Percentiles rank a stretch among this genome's conserved stretches.
phyloP scores from a whole-genome alignment of 2,329 filamentous ascomycete genomes.

The Curvularia verruculosa region DNA sequence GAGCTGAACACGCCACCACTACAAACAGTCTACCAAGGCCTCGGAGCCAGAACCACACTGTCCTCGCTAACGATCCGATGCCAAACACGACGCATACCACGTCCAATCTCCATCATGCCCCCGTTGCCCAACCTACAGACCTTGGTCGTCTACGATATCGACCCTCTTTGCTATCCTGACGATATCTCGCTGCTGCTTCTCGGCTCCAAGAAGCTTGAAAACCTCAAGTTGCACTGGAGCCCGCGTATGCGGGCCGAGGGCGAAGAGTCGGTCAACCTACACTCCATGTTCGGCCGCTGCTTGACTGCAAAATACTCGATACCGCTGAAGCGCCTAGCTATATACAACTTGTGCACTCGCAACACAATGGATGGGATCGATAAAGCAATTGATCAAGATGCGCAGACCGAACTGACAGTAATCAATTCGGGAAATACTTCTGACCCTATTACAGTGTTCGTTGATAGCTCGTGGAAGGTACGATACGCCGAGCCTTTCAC shows the following conservation, averaged over 20 bases:
- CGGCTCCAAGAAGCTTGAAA: constrained; percentile 60
- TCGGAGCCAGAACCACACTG: constrained; percentile 56
- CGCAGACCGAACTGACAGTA: constrained; percentile 58
- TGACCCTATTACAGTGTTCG: constrained; percentile 58
- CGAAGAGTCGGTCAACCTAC: constrained; percentile 62
- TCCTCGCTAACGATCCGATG: constrained; percentile 63
- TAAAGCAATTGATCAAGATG: constrained; percentile 50
- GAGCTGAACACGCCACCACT: constrained; percentile 66
- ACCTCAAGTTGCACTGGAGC: constrained; percentile 65
- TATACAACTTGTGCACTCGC: constrained; percentile 65
- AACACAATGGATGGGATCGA: constrained; percentile 56
- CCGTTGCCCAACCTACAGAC: constrained; percentile 61
- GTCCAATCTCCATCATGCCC: constrained; percentile 63
- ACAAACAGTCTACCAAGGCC: constrained; percentile 63
- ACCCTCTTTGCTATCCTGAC: constrained; percentile 68
- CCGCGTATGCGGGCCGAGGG: constrained; percentile 65
- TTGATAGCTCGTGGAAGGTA: constrained; percentile 62
- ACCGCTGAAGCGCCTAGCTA: constrained; percentile 56
- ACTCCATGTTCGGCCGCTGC: constrained; percentile 63
- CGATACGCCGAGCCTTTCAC: constrained; percentile 33
- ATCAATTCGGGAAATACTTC: constrained; percentile 60
- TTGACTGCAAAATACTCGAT: constrained; percentile 56
- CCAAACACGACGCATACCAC: constrained; percentile 61
- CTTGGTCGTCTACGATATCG: constrained; percentile 64
- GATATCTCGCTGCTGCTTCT: constrained; percentile 64